Conservation (phyloP, 257 asterid genomes). For the Nicotiana undulata region DNA sequence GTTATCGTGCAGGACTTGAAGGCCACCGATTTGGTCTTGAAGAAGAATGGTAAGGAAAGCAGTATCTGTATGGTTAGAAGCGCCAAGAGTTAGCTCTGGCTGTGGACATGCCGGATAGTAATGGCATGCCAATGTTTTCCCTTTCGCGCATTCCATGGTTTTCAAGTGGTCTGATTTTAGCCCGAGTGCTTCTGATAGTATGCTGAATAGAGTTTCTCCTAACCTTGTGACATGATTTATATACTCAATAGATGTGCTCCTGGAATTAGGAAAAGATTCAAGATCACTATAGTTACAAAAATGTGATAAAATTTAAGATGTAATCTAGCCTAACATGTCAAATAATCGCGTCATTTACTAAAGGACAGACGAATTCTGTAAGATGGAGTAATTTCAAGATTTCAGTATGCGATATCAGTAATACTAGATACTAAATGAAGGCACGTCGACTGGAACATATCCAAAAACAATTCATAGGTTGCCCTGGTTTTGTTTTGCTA, state of each 20-base stretch:
- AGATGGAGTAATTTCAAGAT: neutral
- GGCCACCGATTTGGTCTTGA: slow-evolving; percentile 70
- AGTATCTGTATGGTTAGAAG: slow-evolving; percentile 61
- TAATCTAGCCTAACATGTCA: neutral
- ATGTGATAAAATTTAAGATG: neutral
- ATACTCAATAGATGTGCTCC: slow-evolving; percentile 41
- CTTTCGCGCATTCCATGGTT: slow-evolving; percentile 32
- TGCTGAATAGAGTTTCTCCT: slow-evolving; percentile 34
- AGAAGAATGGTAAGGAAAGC: slow-evolving; percentile 54
- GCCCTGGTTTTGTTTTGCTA: neutral
- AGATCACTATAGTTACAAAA: neutral
- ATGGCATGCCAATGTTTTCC: slow-evolving; percentile 36
- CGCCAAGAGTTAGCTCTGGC: slow-evolving; percentile 63
- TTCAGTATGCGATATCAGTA: neutral
- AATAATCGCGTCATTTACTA: neutral
- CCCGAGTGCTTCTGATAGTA: slow-evolving; percentile 64
- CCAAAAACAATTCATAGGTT: neutral
- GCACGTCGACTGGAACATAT: neutral
- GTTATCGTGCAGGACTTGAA: slow-evolving; percentile 50
- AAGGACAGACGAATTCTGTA: neutral
- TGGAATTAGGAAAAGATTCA: slow-evolving; percentile 6
- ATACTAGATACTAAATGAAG: neutral
- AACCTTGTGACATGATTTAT: slow-evolving; percentile 27
- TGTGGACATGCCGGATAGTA: slow-evolving; percentile 71
- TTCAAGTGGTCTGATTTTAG: slow-evolving; percentile 34